phyloP scores from a whole-genome alignment of 1,139 yeast genomes.

The Scheffersomyces titani region DNA sequence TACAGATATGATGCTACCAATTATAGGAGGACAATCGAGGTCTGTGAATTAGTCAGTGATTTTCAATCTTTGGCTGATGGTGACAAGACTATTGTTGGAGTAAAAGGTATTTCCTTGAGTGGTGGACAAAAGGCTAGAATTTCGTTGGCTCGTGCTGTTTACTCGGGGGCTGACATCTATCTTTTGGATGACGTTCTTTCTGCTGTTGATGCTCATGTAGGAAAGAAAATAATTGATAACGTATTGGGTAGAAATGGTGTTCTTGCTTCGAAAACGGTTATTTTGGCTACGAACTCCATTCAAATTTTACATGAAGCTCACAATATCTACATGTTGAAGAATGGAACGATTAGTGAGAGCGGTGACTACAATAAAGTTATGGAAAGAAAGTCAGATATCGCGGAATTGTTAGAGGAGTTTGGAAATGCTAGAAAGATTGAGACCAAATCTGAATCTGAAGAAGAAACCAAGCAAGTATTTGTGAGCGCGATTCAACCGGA shows the following conservation, averaged over 20 bases:
- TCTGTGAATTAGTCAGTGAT: conserved; percentile 40
- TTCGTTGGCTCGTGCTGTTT: conserved; percentile 44
- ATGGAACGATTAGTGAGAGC: conserved; percentile 25
- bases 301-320: conserved; percentile 31
- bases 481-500: too few species aligned
- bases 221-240: conserved; percentile 22
- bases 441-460: conserved; percentile 25
- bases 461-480: background rate
- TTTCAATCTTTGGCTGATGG: conserved; percentile 41
- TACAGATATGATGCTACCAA: conserved; percentile 26
- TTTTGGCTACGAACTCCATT: conserved; percentile 32
- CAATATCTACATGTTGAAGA: conserved; percentile 31
- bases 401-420: conserved; percentile 65
- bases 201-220: conserved; percentile 44
- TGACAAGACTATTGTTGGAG: conserved; percentile 45
- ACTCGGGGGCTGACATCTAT: conserved; percentile 40
- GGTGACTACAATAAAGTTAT: conserved; percentile 27
- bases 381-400: conserved; percentile 13
- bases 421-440: conserved; percentile 45
- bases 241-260: conserved; percentile 24
- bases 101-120: conserved; percentile 44
- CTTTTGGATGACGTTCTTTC: conserved; percentile 39
- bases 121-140: conserved; percentile 51
- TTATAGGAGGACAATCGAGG: conserved; percentile 32
- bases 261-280: conserved; percentile 25